These are phyloP conservation scores for Globisporangium cystogenes DNA, from an alignment of 352 stramenopile genomes.

Conservation along the genomic window DNA sequence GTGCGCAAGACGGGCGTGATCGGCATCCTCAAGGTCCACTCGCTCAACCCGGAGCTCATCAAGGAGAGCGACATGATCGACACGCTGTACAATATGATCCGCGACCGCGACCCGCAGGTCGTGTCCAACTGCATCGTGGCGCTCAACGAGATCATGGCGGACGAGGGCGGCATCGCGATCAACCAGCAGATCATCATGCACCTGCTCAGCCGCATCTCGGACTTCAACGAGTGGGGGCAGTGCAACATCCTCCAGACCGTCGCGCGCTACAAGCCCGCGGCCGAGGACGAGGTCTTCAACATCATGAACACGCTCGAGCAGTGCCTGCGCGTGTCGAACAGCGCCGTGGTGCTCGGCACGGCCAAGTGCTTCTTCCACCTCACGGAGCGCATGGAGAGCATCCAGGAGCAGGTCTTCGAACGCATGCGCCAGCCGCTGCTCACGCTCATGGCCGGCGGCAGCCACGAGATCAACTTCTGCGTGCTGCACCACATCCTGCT, in stretches of 20 bases:
- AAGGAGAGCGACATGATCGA: constrained; percentile 95
- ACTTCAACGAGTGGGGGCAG: constrained; percentile 99
- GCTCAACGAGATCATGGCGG: constrained; percentile 97
- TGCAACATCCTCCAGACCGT: constrained; percentile 95
- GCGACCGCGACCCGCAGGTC: constrained; percentile 96
- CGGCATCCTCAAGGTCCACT: constrained; percentile 97
- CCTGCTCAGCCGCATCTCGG: constrained; percentile 95
- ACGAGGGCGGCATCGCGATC: constrained; percentile 96
- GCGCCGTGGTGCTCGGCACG: constrained; percentile 94
- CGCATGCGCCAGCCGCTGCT: constrained; percentile 95
- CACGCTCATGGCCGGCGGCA: constrained; percentile 95
- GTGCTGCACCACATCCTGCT: constrained; percentile 97
- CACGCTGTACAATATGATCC: constrained; percentile 98
- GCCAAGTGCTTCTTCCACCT: constrained; percentile 98
- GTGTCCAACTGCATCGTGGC: constrained; percentile 97
- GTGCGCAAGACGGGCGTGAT: constrained; percentile 99
- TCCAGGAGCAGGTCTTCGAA: constrained; percentile 86
- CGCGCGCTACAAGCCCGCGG: constrained; percentile 91
- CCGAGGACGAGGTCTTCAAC: constrained; percentile 95
- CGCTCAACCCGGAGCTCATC: constrained; percentile 89
- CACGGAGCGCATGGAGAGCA: constrained; percentile 89
- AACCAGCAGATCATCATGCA: constrained; percentile 97
- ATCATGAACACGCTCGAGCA: constrained; percentile 98
- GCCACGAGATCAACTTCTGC: constrained; percentile 92
- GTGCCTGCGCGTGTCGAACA: constrained; percentile 94